Base-by-base conservation (phyloP, 2,329 filamentous ascomycete species). In the Colletotrichum musicola region DNA sequence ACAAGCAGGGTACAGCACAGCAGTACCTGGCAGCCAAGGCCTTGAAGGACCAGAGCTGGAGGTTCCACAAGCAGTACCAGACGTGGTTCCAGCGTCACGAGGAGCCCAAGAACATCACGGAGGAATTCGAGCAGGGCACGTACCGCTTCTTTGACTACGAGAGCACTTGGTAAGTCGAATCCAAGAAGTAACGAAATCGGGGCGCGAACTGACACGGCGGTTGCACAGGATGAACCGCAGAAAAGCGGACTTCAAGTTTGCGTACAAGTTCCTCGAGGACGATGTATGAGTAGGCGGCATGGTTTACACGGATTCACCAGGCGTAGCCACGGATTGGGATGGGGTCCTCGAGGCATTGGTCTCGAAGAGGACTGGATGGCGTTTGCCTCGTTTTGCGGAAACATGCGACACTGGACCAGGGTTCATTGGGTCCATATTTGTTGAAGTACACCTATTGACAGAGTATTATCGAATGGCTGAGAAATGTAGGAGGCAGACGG, bases 91-190 rank as follows among this genome's bases (percentile, higher is more conserved):
- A 99, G 81, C 89, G 96, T 59, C 96, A 99, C 74, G 96, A 99
- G 78, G 96, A 99, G 83, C 96, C 96, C 18, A 99, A 99, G 85
- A 95, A 91, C 74, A 99, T 99, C 77, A 98, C 96, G 0, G 96
- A 99, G 81, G 96, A 99, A 82, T 98, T 94, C 77, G 96, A 99
- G 83, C 96, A 99, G 82, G 96, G 96, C 71, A 99, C 96, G 25
- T 99, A 99, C 84, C 91, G 96, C 58, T 99, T 99, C 85, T 99
- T 99, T 81, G 96, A 99, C 82, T 99, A 99, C 78, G 96, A 99
- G 83, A 97, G 93, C 81, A 99, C 96, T 77, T 99, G 96, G 96
- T 98, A 83, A 82, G 92, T 85, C 20, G 27, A 3, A 12, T 27
- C 6, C 13, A 27, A 18, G 40, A 44, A 64, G 27, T 22, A 10